phyloP scores from a whole-genome alignment of 2,329 filamentous ascomycete genomes.

The Penicillium sp. region DNA sequence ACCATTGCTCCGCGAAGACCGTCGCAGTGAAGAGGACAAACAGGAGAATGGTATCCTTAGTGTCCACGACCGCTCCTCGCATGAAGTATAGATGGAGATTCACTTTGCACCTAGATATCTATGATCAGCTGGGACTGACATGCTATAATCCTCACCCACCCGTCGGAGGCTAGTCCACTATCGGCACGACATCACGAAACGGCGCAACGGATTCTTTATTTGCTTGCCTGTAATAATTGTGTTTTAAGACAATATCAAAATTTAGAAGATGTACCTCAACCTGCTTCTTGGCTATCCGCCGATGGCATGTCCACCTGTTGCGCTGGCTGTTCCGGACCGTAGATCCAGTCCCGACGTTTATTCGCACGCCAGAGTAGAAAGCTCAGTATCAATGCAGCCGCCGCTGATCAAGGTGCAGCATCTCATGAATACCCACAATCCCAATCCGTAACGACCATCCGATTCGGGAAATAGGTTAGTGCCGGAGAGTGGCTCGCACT shows the following conservation, averaged over 20 bases:
- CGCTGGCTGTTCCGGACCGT: not conserved
- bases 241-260: not conserved
- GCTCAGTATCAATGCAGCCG: slow-evolving; percentile 14
- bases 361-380: slow-evolving; percentile 29
- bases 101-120: not conserved
- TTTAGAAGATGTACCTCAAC: not conserved
- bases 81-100: not conserved
- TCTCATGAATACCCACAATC: slow-evolving; percentile 46
- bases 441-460: slow-evolving; percentile 40
- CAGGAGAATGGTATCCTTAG: not conserved
- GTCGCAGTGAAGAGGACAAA: slow-evolving; percentile 1
- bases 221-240: not conserved
- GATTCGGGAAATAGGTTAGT: slow-evolving; percentile 39
- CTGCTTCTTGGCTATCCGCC: not conserved
- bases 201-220: not conserved
- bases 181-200: not conserved
- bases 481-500: slow-evolving; percentile 28
- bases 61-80: slow-evolving; percentile 1
- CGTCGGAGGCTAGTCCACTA: not conserved
- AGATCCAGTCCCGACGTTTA: slow-evolving; percentile 22
- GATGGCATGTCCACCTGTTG: slow-evolving; percentile 6
- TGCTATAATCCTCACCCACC: not conserved
- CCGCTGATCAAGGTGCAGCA: slow-evolving; percentile 33
- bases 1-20: not conserved
- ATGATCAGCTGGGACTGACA: not conserved